Evolutionary conservation across 306 rosid species (phyloP), one percentile per base, ranked within the genome.

Genomic region (Gynostemma pentaphyllum): DNA sequence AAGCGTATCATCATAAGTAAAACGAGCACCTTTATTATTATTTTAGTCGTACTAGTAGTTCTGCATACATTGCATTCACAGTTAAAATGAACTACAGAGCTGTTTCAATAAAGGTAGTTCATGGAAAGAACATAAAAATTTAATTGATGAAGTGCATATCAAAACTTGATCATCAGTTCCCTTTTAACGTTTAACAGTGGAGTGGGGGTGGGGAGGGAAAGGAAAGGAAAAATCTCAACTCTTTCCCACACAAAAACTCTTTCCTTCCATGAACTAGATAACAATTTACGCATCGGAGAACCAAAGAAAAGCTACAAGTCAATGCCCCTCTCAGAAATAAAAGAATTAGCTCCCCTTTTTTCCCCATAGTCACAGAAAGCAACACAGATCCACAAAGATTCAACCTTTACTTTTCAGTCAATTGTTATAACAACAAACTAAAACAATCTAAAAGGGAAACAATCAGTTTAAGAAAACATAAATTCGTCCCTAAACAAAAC

Each of bases 381-480:
- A 70, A 66, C 75, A 63, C 69, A 84, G 94, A 86, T 86, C 97
- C 84, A 76, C 24, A 64, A 44, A 28, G 64, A n/a, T 23, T 47
- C 62, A 29, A 39, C 15, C 28, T 69, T 57, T 51, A 28, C 23
- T 13, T 57, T 19, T 2, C 12, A 60, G 48, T 2, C 21, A 21
- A 59, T 6, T 5, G 29, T 59, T 10, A 2, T 0, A 34, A 37
- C 44, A 24, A 55, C 26, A 55, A 55, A 6, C 44, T 7, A 24
- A 10, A 54, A 53, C 19, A 14, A 55, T 29, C 13, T 30, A 9
- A 0, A 49, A 23, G n/a, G 27, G 27, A 49, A 4, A 22, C 9
- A 15, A 49, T 23, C 12, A 12, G 41, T 37, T 1, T 37, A 9
- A n/a, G 8, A 9, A 12, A 12, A 52, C 9, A 52, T 3, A 27